Percentiles rank a stretch among this genome's conserved stretches.
Conservation (phyloP, 2,329 filamentous ascomycete species). For the Epicoccum nigrum region DNA sequence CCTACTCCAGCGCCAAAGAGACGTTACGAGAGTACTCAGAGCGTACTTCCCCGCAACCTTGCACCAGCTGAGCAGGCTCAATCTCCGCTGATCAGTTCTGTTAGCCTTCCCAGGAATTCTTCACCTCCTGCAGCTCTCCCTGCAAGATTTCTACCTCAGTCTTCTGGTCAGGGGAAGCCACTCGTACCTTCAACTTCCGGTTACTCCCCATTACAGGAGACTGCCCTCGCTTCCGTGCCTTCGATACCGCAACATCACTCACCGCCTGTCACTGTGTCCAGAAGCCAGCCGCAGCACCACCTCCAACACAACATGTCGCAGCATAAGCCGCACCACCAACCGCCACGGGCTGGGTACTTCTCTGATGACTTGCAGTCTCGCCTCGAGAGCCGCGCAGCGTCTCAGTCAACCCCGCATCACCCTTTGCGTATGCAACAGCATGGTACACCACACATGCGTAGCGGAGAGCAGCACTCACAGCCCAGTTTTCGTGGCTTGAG, state of each 20-base stretch:
- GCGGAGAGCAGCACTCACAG: conserved; percentile 37
- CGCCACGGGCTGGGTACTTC: conserved; percentile 46
- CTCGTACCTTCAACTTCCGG: conserved; percentile 27
- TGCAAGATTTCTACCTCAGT: conserved; percentile 43
- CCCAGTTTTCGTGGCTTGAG: conserved; percentile 30
- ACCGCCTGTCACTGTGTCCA: conserved; percentile 33
- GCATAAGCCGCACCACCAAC: conserved; percentile 36
- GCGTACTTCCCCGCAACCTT: conserved; percentile 49
- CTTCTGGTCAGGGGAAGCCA: conserved; percentile 38
- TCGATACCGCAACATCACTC: conserved; percentile 40
- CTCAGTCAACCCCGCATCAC: conserved; percentile 35
- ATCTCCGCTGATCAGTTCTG: conserved; percentile 33
- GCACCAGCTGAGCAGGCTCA: conserved; percentile 54
- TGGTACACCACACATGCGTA: conserved; percentile 30
- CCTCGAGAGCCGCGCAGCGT: conserved; percentile 36
- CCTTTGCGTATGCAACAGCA: conserved; percentile 38
- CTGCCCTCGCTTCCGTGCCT: conserved; percentile 35
- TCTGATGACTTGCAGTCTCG: conserved; percentile 41
- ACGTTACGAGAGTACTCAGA: conserved; percentile 53
- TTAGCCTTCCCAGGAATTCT: conserved; percentile 46
- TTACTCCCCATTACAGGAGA: conserved; percentile 34
- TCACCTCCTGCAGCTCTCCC: conserved; percentile 40
- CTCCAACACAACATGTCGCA: conserved; percentile 37
- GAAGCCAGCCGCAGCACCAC: conserved; percentile 35
- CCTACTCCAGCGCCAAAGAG: conserved; percentile 56